These are phyloP conservation scores for Anthracocystis walkeri DNA, from an alignment of 1,284 basidiomycete genomes.

Conservation along the genomic window DNA sequence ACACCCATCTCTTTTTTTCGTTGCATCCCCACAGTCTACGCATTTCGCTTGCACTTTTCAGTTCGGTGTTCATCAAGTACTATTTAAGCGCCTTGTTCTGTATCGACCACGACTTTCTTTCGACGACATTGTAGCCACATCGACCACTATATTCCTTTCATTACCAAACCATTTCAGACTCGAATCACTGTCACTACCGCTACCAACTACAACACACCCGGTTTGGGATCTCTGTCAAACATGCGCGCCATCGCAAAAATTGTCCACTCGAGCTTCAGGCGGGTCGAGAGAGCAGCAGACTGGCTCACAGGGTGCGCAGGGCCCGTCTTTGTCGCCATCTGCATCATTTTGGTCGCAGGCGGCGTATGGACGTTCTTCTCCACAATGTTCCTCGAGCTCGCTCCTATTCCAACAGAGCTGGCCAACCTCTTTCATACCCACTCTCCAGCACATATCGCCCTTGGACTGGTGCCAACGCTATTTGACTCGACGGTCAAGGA, in stretches of 20 bases:
- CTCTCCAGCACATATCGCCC: conserved; percentile 57
- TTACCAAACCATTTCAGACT: not conserved
- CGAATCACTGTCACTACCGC: not conserved
- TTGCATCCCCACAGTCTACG: too few species aligned
- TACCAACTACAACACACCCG: not conserved
- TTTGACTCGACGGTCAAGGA: conserved; percentile 34
- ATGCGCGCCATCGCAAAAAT: conserved; percentile 67
- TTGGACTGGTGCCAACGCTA: conserved; percentile 51
- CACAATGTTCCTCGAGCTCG: conserved; percentile 50
- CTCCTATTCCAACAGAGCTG: conserved; percentile 53
- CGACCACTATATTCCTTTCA: too few species aligned
- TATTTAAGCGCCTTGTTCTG: too few species aligned
- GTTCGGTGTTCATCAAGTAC: too few species aligned
- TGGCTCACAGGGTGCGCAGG: conserved; percentile 88
- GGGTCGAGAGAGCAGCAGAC: conserved; percentile 81
- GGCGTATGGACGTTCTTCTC: conserved; percentile 81
- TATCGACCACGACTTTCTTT: too few species aligned
- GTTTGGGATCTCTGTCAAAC: not conserved
- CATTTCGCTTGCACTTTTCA: too few species aligned
- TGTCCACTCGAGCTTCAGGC: conserved; percentile 88
- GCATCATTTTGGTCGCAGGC: conserved; percentile 77
- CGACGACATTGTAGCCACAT: too few species aligned
- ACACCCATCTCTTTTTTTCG: too few species aligned
- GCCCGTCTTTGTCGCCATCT: conserved; percentile 81
- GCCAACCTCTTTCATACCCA: conserved; percentile 47